phyloP scores from a whole-genome alignment of 2,329 filamentous ascomycete species.

The Botrytis squamosa region DNA sequence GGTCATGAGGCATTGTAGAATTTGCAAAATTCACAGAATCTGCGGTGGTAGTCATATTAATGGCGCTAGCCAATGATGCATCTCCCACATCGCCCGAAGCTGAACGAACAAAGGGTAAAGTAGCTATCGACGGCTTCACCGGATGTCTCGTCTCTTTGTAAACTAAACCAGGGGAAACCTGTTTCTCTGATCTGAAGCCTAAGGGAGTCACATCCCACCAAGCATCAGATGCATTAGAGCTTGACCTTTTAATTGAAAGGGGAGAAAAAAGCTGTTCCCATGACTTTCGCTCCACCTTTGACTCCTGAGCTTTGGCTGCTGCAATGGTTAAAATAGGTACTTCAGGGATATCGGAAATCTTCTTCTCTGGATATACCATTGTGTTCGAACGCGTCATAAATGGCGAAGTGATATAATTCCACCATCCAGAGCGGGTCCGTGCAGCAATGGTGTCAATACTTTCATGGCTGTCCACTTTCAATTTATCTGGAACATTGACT shows the following conservation, averaged over 20 bases:
- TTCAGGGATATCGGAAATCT: conserved; percentile 28
- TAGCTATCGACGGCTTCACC: conserved; percentile 32
- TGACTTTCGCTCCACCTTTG: conserved; percentile 29
- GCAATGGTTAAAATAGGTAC: conserved; percentile 41
- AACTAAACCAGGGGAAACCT: conserved; percentile 21
- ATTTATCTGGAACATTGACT: conserved; percentile 37
- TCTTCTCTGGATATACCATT: conserved; percentile 29
- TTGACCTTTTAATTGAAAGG: conserved; percentile 35
- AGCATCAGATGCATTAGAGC: conserved; percentile 38
- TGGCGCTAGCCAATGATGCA: conserved; percentile 24
- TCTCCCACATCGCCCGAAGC: conserved; percentile 27
- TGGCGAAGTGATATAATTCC: conserved; percentile 73
- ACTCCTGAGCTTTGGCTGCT: conserved; percentile 34
- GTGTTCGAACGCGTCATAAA: conserved; percentile 49
- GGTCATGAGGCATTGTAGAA: neutral
- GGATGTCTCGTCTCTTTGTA: conserved; percentile 34
- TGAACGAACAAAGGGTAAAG: conserved; percentile 31
- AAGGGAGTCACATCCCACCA: conserved; percentile 41
- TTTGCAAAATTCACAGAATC: neutral
- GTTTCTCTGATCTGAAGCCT: conserved; percentile 27
- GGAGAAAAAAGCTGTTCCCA: conserved; percentile 41
- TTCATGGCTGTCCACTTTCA: conserved; percentile 27
- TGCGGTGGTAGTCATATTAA: neutral
- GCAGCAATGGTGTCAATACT: conserved; percentile 36
- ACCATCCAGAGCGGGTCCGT: conserved; percentile 66